Base-by-base conservation (phyloP, 2,329 filamentous ascomycete species). In the Cladosporium oxysporum region DNA sequence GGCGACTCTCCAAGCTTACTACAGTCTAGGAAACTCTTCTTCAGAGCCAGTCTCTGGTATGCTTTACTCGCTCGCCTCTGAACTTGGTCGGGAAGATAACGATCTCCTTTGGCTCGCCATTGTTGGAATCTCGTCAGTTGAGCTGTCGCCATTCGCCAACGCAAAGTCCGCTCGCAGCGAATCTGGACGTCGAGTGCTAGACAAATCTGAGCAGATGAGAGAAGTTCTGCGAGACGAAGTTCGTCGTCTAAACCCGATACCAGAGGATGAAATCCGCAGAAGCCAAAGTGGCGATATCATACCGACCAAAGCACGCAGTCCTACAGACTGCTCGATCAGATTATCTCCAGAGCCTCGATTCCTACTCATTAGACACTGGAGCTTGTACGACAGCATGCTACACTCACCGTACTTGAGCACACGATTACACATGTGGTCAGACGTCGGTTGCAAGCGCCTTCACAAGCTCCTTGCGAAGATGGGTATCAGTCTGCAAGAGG, bases 381-480 rank as follows among this genome's bases (percentile, higher is more conserved):
- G 92, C 71, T 83, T 99, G 16, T 98, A 98, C 78, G 95, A 99
- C 75, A 97, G 93, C 77, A 98, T 99, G 95, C 85, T 98, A 14
- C 95, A 99, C 77, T 97, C 93, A 0, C 93, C 94, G 0, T 98
- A 97, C 74, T 86, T 99, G 5, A 94, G 96, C 67, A 92, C 94
- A 3, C 87, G 92, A 35, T 84, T 99, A 55, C 94, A 96, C 78
- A 93, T 97, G 57, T 99, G 95, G 94, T 96, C 90, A 67, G 95
- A 98, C 68, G 87, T 86, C 60, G 95, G 95, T 3, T 85, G 91
- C 62, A 96, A 96, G 77, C 87, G 94, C 61, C 83, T 99, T 23
- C 92, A 97, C 78, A 98, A 98, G 76, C 85, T 99, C 0, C 85
- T 99, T 2, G 95, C 95, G 52, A 99, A 98, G 79, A 99, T 99